Conservation (phyloP, 2,329 filamentous ascomycete species). For the Sclerotinia glacialis region DNA sequence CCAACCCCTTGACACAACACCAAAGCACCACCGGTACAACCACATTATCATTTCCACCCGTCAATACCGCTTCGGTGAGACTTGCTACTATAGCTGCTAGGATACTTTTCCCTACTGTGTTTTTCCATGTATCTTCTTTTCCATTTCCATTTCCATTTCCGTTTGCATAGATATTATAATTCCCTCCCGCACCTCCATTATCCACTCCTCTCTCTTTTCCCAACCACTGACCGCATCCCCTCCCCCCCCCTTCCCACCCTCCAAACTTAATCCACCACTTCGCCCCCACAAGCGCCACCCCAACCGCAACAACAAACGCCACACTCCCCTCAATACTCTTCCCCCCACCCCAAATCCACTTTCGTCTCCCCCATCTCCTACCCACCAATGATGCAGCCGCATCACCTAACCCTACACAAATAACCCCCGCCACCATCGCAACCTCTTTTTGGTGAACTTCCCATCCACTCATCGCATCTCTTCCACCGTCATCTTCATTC, state of each 20-base stretch:
- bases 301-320: constrained; percentile 81
- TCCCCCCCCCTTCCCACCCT: constrained; percentile 78
- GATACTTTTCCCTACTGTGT: constrained; percentile 55
- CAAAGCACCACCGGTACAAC: constrained; percentile 79
- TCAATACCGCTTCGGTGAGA: constrained; percentile 90
- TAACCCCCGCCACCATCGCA: constrained; percentile 86
- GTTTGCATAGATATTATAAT: not conserved
- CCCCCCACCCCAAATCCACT: constrained; percentile 96
- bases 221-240: not conserved
- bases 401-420: constrained; percentile 94
- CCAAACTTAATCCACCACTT: constrained; percentile 74
- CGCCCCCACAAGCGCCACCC: constrained; percentile 66
- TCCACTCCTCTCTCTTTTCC: not conserved
- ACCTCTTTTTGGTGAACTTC: constrained; percentile 71
- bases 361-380: constrained; percentile 76
- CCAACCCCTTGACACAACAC: constrained; percentile 78
- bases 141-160: not conserved
- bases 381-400: constrained; percentile 90
- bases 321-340: constrained; percentile 88
- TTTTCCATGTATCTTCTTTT: not conserved
- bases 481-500: not conserved
- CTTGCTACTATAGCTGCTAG: constrained; percentile 78
- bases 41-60: constrained; percentile 97
- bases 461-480: constrained; percentile 66
- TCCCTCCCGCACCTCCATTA: not conserved